Evolutionary conservation across 331 rosid genomes (phyloP).

Genomic region (Dryas integrifolia): DNA sequence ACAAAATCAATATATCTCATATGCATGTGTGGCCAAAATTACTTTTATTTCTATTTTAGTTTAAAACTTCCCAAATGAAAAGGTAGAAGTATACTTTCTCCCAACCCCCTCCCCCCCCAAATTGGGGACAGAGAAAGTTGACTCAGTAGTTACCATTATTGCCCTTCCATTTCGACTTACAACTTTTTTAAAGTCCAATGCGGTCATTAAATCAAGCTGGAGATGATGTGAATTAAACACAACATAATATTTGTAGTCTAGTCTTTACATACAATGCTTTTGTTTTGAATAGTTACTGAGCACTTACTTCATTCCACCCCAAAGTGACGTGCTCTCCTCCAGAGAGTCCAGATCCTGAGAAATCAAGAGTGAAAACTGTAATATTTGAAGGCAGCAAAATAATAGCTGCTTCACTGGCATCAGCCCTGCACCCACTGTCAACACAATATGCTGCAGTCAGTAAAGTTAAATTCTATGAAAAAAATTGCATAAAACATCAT

Average conservation of each 20-base stretch:
- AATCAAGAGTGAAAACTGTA: slow-evolving; percentile 90
- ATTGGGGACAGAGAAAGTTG: too few species aligned
- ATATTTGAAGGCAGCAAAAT: slow-evolving; percentile 89
- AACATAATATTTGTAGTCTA: not conserved
- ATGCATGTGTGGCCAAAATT: not conserved
- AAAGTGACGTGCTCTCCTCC: slow-evolving; percentile 96
- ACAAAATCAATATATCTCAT: not conserved
- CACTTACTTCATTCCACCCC: slow-evolving; percentile 94
- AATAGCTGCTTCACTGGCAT: slow-evolving; percentile 94
- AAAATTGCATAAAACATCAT: not conserved
- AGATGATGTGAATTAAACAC: not conserved
- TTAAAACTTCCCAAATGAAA: too few species aligned
- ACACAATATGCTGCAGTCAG: slow-evolving; percentile 34
- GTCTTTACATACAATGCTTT: not conserved
- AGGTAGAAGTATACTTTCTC: too few species aligned
- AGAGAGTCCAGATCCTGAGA: slow-evolving; percentile 93
- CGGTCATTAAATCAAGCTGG: not conserved
- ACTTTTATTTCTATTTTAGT: too few species aligned
- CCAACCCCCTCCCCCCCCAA: too few species aligned
- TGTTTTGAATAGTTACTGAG: slow-evolving; percentile 14
- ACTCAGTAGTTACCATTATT: too few species aligned
- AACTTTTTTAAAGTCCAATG: too few species aligned
- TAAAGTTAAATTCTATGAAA: not conserved
- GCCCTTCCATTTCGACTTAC: too few species aligned
- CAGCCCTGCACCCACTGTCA: slow-evolving; percentile 95